Base-by-base conservation (phyloP, 495 filamentous ascomycete genomes). In the Penicillium robsamsonii region DNA sequence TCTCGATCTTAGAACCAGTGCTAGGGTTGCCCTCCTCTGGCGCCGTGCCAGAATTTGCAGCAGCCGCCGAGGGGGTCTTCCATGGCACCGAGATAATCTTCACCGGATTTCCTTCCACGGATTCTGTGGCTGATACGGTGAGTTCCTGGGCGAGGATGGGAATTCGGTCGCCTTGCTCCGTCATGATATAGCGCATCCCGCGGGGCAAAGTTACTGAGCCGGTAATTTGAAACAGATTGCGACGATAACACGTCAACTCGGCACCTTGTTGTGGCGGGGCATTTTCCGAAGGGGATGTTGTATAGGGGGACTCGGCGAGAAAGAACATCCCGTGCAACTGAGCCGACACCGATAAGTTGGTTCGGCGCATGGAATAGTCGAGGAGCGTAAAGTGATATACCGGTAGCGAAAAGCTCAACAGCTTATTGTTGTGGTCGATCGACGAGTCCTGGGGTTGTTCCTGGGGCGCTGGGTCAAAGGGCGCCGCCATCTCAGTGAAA, bases 251-350 rank as follows among this genome's bases (percentile, higher is more conserved):
- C 0, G 91, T 96, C 63, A 96, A 69, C 74, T 96, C 92, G 18
- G 87, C 83, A 25, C 75, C 74, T 51, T 76, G 75, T 47, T 76
- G 74, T 1, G 91, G 88, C 8, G 87, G 77, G 38, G 80, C 74
- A 47, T 81, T 80, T 45, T 84, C 83, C 58, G 90, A 85, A 52
- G 80, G 81, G 30, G 81, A 77, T 38, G 81, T 80, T 24, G 89
- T 83, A 70, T 81, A 83, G 13, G 90, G 87, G 58, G 92, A 75
- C 74, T 96, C 92, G 47, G 92, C 91, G 6, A 96, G 82, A 64
- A 94, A 96, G 75, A 96, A 96, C 90, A 95, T 96, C 75, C 92
- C 92, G 66, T 94, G 90, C 30, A 96, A 74, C 70, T 95, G 92
- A 42, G 90, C 91, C 9, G 87, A 83, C 67, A 96, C 84, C 31